Percentiles rank a stretch among this genome's conserved stretches.
Evolutionary conservation across 2,329 filamentous ascomycete species (phyloP).

Genomic region (Fusarium sp.): DNA sequence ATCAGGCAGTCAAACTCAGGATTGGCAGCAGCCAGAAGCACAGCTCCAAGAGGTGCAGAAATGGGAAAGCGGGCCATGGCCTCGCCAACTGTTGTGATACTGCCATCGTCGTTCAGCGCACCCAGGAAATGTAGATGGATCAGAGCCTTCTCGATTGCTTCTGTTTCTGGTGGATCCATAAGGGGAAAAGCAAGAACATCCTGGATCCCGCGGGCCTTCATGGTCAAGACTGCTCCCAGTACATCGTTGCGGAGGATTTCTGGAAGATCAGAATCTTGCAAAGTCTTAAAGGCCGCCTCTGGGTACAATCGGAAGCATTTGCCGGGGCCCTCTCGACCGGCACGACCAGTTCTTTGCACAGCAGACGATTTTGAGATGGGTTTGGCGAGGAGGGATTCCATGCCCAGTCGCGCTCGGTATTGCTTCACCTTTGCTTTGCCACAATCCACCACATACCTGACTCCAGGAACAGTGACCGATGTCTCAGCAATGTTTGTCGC

Average conservation of each 20-base stretch:
- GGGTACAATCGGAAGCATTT: slow-evolving; percentile 94
- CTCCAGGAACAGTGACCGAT: slow-evolving; percentile 93
- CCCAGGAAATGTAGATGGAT: slow-evolving; percentile 83
- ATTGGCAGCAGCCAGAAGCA: slow-evolving; percentile 82
- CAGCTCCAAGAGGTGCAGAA: slow-evolving; percentile 82
- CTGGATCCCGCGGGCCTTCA: slow-evolving; percentile 90
- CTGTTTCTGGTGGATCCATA: slow-evolving; percentile 81
- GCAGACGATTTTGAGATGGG: slow-evolving; percentile 94
- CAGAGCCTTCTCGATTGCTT: slow-evolving; percentile 84
- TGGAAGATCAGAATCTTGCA: slow-evolving; percentile 82
- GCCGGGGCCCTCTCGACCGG: slow-evolving; percentile 90
- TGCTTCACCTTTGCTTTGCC: slow-evolving; percentile 96
- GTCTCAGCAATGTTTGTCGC: slow-evolving; percentile 99
- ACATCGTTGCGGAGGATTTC: slow-evolving; percentile 94
- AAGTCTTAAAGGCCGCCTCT: slow-evolving; percentile 75
- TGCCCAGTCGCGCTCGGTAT: slow-evolving; percentile 83
- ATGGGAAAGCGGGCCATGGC: slow-evolving; percentile 88
- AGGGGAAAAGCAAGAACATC: slow-evolving; percentile 87
- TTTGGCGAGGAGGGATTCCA: slow-evolving; percentile 91
- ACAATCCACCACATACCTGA: slow-evolving; percentile 90
- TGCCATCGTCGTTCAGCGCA: slow-evolving; percentile 77
- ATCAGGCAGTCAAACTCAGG: slow-evolving; percentile 78
- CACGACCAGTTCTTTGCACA: slow-evolving; percentile 90
- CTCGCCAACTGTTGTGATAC: slow-evolving; percentile 78
- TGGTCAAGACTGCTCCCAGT: slow-evolving; percentile 85